Conservation (phyloP, 768 basidiomycete species). For the Psilocybe tampanensis region DNA sequence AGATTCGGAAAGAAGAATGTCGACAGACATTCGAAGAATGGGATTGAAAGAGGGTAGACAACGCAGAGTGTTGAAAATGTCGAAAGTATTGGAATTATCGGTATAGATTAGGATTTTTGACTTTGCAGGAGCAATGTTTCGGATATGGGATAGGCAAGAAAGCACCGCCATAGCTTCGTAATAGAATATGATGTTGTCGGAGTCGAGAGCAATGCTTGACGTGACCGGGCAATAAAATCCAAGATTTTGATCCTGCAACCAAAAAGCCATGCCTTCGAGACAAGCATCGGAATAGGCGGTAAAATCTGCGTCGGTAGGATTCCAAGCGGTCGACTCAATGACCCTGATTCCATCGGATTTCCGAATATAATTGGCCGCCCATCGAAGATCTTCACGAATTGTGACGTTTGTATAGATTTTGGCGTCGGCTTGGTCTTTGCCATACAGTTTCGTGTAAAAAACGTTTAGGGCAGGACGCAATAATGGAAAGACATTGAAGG, state of each 20-base stretch:
- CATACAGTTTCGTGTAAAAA: conserved; percentile 36
- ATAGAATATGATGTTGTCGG: conserved; percentile 32
- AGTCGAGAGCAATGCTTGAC: too few relatives aligned
- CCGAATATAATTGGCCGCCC: conserved; percentile 31
- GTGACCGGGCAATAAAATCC: conserved; percentile 14
- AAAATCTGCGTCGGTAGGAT: conserved; percentile 13
- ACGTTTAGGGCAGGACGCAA: conserved; percentile 32
- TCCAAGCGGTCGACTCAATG: conserved; percentile 20
- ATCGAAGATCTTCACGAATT: conserved; percentile 28
- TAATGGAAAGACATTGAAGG: conserved; percentile 39
- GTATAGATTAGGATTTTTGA: conserved; percentile 20
- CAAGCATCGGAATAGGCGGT: conserved; percentile 26
- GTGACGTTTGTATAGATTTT: conserved; percentile 29
- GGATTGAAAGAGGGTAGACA: conserved; percentile 24
- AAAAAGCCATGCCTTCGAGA: conserved; percentile 28
- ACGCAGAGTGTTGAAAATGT: conserved; percentile 30
- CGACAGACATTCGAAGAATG: conserved; percentile 17
- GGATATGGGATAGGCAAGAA: conserved; percentile 20
- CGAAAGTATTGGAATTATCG: conserved; percentile 35
- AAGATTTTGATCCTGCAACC: conserved; percentile 18
- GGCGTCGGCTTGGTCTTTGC: conserved; percentile 16
- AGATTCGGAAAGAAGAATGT: conserved; percentile 10
- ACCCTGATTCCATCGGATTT: conserved; percentile 23
- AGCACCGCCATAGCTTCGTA: conserved; percentile 26
- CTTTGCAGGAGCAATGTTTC: too few relatives aligned